Conservation (phyloP, 2,329 filamentous ascomycete genomes). For the Hypoxylon sp. region DNA sequence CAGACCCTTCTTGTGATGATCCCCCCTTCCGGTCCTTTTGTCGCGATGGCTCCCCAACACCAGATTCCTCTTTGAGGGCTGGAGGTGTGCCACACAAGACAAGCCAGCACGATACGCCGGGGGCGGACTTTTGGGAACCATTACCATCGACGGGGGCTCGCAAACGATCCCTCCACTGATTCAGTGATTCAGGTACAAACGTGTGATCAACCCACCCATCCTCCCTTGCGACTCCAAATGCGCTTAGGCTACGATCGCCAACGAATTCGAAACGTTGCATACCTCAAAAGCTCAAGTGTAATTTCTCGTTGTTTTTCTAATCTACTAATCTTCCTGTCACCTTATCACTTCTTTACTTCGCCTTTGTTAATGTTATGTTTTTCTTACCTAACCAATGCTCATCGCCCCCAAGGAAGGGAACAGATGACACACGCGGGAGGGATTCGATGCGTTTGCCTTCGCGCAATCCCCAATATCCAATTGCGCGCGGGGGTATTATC, state of each 20-base stretch:
- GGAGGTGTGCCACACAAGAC: constrained; percentile 45
- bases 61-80: constrained; percentile 38
- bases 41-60: constrained; percentile 24
- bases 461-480: constrained; percentile 21
- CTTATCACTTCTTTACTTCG: constrained; percentile 1
- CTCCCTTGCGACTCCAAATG: constrained; percentile 34
- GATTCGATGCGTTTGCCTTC: constrained; percentile 27
- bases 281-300: constrained; percentile 4
- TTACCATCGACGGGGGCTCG: constrained; percentile 25
- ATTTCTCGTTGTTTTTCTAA: constrained; percentile 23
- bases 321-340: neutral
- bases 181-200: constrained; percentile 44
- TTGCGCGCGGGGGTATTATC: constrained; percentile 22
- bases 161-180: constrained; percentile 20
- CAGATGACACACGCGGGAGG: constrained; percentile 37
- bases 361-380: constrained; percentile 15
- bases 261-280: constrained; percentile 41
- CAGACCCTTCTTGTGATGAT: constrained; percentile 28
- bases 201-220: constrained; percentile 40
- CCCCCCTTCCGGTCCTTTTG: constrained; percentile 22
- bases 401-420: constrained; percentile 3
- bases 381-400: constrained; percentile 15
- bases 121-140: constrained; percentile 22
- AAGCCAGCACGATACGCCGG: constrained; percentile 41
- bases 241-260: constrained; percentile 25